A percentile compares a stretch with the other conserved stretches of the same genome.
These are phyloP conservation scores for Penicillium sp. DNA, from an alignment of 2,329 filamentous ascomycete genomes.

Conservation along the genomic window DNA sequence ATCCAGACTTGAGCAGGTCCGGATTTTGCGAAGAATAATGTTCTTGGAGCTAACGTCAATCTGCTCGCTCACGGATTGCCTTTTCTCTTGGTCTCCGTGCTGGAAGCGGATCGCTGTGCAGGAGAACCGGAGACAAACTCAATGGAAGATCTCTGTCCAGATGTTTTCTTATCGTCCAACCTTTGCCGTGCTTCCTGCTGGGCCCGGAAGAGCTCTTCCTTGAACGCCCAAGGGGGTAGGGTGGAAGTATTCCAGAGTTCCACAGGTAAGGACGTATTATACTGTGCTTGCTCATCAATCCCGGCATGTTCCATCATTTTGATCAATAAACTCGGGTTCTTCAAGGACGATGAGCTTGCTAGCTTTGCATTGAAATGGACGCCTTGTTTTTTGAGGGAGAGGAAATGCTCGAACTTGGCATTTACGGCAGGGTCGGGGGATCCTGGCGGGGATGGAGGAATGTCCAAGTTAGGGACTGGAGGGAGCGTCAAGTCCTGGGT, in stretches of 20 bases:
- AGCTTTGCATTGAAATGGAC: slow-evolving; percentile 66
- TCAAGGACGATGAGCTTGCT: slow-evolving; percentile 56
- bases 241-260: slow-evolving; percentile 42
- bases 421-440: slow-evolving; percentile 48
- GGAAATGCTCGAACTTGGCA: slow-evolving; percentile 61
- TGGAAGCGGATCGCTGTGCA: not conserved
- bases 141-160: slow-evolving; percentile 38
- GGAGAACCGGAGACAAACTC: slow-evolving; percentile 40
- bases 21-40: not conserved
- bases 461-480: slow-evolving; percentile 46
- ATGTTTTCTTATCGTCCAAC: slow-evolving; percentile 35
- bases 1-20: not conserved
- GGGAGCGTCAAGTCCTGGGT: slow-evolving; percentile 60
- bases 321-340: slow-evolving; percentile 59
- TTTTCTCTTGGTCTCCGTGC: not conserved
- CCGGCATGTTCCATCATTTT: slow-evolving; percentile 62
- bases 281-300: slow-evolving; percentile 55
- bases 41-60: not conserved
- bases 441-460: slow-evolving; percentile 49
- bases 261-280: slow-evolving; percentile 50
- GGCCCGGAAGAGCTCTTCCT: slow-evolving; percentile 46
- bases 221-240: slow-evolving; percentile 48
- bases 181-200: slow-evolving; percentile 41
- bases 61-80: not conserved
- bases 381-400: slow-evolving; percentile 62